Evolutionary conservation across 1,284 basidiomycete species (phyloP), one percentile per base, ranked within the genome.

Genomic region (Trichosporon sp.): DNA sequence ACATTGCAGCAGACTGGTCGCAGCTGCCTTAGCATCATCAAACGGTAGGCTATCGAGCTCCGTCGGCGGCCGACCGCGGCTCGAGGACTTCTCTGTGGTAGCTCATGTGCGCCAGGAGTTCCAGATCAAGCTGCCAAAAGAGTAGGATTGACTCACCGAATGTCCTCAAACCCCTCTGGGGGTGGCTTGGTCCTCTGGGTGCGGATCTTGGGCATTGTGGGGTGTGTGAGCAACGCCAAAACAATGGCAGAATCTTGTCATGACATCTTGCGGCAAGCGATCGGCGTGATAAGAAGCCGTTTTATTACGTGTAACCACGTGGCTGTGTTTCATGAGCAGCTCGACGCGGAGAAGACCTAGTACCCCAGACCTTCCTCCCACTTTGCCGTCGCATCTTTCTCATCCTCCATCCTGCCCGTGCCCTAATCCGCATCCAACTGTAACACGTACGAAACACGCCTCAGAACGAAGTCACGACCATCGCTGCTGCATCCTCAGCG

Each of bases 141-240:
- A n/a, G 12, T 42, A n/a, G 3, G 13, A 4, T 62, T 13, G 4
- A 74, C 82, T 67, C 64, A 83, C 82, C 96, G 94, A 68, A 98
- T 95, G 72, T 99, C 97, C 81, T 99, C 97, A 76, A 89, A 99
- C 7, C 97, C 97, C 84, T 98, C 95, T 67, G 97, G 97, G 44
- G 96, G 95, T 71, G 89, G 89, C 85, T 96, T 98, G 9, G 97
- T 98, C 76, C 96, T 89, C 65, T 90, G 90, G 29, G 97, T 99
- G 77, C 89, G 89, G 80, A 99, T 97, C 83, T 92, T 95, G 53
- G 96, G 96, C 96, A 99, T 98, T 74, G 75, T 85, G 68, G 58
- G 11, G 51, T 64, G 66, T 32, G 11, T 60, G 18, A 60, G 27
- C 56, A 31, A 29, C 29, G 56, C 56, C 56, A 60, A 60, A 60